phyloP scores from a whole-genome alignment of 176 grass and related monocot genomes.

The Oryza coarctata region DNA sequence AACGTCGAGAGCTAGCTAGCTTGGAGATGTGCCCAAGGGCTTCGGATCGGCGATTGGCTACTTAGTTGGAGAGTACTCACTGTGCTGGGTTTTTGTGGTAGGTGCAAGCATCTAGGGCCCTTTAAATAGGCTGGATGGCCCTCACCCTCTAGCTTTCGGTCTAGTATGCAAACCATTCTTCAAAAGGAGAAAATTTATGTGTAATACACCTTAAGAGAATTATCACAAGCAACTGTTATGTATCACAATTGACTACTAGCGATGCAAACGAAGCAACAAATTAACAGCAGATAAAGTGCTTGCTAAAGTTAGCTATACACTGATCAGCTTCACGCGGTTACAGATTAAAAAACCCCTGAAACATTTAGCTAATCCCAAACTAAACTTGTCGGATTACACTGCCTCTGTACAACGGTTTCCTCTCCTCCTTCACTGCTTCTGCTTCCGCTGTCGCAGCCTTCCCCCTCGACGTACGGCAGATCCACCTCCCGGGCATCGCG shows the following conservation, averaged over 20 bases:
- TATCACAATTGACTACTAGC: background rate
- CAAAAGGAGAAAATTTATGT: too few relatives aligned
- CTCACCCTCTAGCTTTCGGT: too few relatives aligned
- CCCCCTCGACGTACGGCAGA: too few relatives aligned
- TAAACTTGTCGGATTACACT: background rate
- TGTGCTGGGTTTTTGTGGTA: background rate
- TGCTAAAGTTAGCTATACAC: background rate
- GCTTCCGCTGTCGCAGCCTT: too few relatives aligned
- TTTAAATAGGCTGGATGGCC: background rate
- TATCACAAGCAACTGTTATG: too few relatives aligned
- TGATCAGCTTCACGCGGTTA: background rate
- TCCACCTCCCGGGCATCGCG: too few relatives aligned
- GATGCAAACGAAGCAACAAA: background rate
- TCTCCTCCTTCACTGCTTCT: too few relatives aligned
- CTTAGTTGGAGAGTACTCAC: too few relatives aligned
- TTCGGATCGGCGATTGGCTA: background rate
- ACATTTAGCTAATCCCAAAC: background rate
- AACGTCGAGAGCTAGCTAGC: background rate
- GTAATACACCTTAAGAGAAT: too few relatives aligned
- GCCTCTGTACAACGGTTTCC: too few relatives aligned
- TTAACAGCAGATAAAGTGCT: background rate
- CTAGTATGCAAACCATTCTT: too few relatives aligned
- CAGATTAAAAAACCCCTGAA: background rate
- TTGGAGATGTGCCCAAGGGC: background rate
- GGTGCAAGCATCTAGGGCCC: background rate